A percentile compares a stretch with the other conserved stretches of the same genome.
These are phyloP conservation scores for Aspergillus persii DNA, from an alignment of 2,329 filamentous ascomycete genomes.

Conservation along the genomic window DNA sequence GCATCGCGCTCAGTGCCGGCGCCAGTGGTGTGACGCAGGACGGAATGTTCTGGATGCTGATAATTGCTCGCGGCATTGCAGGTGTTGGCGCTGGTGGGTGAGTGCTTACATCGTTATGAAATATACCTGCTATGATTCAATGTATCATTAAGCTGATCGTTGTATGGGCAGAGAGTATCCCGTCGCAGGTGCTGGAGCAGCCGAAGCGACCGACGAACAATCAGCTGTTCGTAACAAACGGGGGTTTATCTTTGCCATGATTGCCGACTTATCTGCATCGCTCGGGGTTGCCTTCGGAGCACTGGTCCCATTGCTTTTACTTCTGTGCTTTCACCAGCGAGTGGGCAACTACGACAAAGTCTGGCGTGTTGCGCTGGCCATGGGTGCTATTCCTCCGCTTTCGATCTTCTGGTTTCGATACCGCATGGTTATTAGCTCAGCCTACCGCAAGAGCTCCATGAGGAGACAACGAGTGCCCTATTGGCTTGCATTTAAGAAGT, in stretches of 20 bases:
- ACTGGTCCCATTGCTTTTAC: constrained; percentile 51
- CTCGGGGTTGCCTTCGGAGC: constrained; percentile 53
- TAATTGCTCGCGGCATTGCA: constrained; percentile 45
- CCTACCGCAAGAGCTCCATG: constrained; percentile 49
- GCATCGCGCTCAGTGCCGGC: constrained; percentile 49
- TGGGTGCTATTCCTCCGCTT: constrained; percentile 51
- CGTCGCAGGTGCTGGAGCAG: constrained; percentile 47
- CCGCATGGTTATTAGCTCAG: constrained; percentile 52
- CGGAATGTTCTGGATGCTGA: constrained; percentile 39
- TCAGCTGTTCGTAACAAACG: constrained; percentile 45
- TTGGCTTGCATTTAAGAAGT: constrained; percentile 48
- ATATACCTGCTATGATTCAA: background rate
- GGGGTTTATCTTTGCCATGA: constrained; percentile 58
- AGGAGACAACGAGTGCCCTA: constrained; percentile 49
- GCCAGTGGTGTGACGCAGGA: constrained; percentile 39
- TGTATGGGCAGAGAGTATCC: constrained; percentile 48
- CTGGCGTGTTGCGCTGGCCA: constrained; percentile 52
- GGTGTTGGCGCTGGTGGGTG: constrained; percentile 44
- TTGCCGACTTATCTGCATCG: constrained; percentile 51
- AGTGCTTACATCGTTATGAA: constrained; percentile 1
- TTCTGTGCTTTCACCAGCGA: constrained; percentile 49
- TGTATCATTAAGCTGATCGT: background rate
- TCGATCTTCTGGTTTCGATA: constrained; percentile 55
- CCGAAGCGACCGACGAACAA: constrained; percentile 55
- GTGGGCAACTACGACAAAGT: constrained; percentile 44